Conservation (phyloP, 2,329 filamentous ascomycete genomes). For the Aspergillus nomiae region DNA sequence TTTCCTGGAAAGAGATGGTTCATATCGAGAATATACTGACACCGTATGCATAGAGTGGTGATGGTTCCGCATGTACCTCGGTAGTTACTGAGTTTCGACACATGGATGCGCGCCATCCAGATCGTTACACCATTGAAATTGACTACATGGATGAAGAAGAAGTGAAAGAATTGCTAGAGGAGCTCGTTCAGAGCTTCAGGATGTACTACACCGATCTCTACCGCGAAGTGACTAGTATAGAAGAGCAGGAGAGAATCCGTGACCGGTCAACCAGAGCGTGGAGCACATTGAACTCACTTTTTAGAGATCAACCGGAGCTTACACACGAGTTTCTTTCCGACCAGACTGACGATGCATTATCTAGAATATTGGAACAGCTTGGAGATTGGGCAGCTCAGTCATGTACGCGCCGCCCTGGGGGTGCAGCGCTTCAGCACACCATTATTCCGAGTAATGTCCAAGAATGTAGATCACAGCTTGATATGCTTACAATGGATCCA, state of each 20-base stretch:
- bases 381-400: conserved; percentile 13
- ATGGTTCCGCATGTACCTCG: conserved; percentile 20
- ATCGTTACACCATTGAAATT: conserved; percentile 17
- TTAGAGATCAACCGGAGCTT: conserved; percentile 11
- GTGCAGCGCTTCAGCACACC: conserved; percentile 7
- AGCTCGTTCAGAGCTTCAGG: conserved; percentile 16
- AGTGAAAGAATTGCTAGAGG: conserved; percentile 18
- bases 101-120: conserved; percentile 10
- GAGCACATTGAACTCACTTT: conserved; percentile 20
- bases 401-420: conserved; percentile 15
- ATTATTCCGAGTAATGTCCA: conserved; percentile 6
- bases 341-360: conserved; percentile 3
- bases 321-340: conserved; percentile 17
- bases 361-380: conserved; percentile 10
- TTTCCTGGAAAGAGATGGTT: no score
- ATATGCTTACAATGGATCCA: conserved; percentile 17
- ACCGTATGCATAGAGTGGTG: conserved; percentile 11
- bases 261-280: conserved; percentile 11
- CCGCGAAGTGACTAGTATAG: conserved; percentile 1
- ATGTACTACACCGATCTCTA: conserved; percentile 10
- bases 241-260: conserved; percentile 14
- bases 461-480: conserved; percentile 18
- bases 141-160: conserved; percentile 18
- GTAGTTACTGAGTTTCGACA: conserved; percentile 23
- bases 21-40: neutral